Percentiles rank a stretch among this genome's conserved stretches.
Conservation (phyloP, 2,329 filamentous ascomycete species). For the Trichoderma sp. region DNA sequence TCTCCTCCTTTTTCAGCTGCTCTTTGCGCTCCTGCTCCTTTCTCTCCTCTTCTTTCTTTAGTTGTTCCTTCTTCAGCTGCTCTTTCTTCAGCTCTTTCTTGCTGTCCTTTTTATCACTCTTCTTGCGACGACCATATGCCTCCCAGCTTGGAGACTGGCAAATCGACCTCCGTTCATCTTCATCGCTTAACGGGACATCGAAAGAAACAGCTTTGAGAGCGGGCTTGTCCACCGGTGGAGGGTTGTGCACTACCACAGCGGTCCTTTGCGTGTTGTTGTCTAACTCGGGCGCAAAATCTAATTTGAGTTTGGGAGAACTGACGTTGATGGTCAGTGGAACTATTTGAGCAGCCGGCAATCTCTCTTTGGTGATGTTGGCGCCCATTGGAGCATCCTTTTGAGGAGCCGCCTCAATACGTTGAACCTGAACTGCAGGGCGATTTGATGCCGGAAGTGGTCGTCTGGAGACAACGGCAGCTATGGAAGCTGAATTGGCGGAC, state of each 20-base stretch:
- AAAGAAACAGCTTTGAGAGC: conserved; percentile 33
- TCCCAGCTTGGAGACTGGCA: conserved; percentile 65
- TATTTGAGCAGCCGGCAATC: conserved; percentile 17
- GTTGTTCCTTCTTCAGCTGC: conserved; percentile 29
- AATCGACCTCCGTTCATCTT: conserved; percentile 39
- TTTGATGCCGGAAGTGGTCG: not conserved
- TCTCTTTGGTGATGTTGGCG: conserved; percentile 4
- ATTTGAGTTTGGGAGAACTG: conserved; percentile 8
- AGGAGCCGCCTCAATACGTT: conserved; percentile 14
- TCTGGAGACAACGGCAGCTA: not conserved
- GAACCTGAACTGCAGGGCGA: conserved; percentile 21
- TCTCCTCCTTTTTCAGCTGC: conserved; percentile 26
- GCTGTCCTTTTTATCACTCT: conserved; percentile 53
- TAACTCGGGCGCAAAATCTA: conserved; percentile 16
- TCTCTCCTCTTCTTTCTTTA: conserved; percentile 19
- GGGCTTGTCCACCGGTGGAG: conserved; percentile 25
- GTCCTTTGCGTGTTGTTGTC: conserved; percentile 15
- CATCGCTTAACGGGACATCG: conserved; percentile 31
- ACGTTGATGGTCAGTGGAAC: conserved; percentile 24
- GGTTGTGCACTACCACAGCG: not conserved
- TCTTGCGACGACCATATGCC: conserved; percentile 52
- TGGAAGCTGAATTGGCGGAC: not conserved
- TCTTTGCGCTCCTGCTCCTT: conserved; percentile 21
- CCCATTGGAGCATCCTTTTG: conserved; percentile 11
- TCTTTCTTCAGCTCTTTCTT: conserved; percentile 42